A percentile compares a stretch with the other conserved stretches of the same genome.
Evolutionary conservation across 2,329 filamentous ascomycete genomes (phyloP).

Genomic region (Thermomyces lanuginosus): DNA sequence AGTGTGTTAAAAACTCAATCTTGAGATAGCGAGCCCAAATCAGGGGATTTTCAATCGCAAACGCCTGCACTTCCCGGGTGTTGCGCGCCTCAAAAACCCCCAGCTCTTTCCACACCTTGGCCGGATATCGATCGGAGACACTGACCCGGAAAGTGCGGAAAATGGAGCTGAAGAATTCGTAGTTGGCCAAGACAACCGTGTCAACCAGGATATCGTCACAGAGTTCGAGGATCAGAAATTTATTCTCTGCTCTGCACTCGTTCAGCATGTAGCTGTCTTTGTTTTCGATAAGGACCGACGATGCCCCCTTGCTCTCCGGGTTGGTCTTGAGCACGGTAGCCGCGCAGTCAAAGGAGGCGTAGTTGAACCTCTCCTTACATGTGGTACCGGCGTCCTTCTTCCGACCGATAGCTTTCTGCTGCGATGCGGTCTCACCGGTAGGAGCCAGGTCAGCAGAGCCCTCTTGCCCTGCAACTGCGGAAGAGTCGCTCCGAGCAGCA

Average conservation of each 20-base stretch:
- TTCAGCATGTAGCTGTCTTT: conserved; percentile 98
- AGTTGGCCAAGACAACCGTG: conserved; percentile 93
- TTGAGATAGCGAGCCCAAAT: conserved; percentile 92
- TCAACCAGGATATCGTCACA: conserved; percentile 79
- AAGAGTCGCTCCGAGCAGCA: conserved; percentile 14
- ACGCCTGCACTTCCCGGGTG: conserved; percentile 83
- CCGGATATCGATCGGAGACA: conserved; percentile 86
- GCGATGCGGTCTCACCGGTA: no score
- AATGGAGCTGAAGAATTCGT: conserved; percentile 97
- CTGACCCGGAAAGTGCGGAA: conserved; percentile 80
- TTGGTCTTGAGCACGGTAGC: conserved; percentile 88
- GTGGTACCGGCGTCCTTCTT: conserved; percentile 93
- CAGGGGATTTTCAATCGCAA: conserved; percentile 80
- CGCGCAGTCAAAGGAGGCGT: conserved; percentile 91
- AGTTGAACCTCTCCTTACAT: conserved; percentile 95
- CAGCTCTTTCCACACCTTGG: conserved; percentile 76
- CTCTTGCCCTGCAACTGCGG: conserved; percentile 12
- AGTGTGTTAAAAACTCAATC: conserved; percentile 83
- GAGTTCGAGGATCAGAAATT: conserved; percentile 86
- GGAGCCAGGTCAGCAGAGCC: conserved; percentile 28
- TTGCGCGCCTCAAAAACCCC: conserved; percentile 85
- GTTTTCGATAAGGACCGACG: conserved; percentile 82
- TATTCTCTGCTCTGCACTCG: conserved; percentile 70
- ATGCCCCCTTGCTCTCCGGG: conserved; percentile 68
- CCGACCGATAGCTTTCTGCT: conserved; percentile 43